Evolutionary conservation across 2,329 filamentous ascomycete species (phyloP), one percentile per base, ranked within the genome.

Genomic region (Fusarium subglutinans): DNA sequence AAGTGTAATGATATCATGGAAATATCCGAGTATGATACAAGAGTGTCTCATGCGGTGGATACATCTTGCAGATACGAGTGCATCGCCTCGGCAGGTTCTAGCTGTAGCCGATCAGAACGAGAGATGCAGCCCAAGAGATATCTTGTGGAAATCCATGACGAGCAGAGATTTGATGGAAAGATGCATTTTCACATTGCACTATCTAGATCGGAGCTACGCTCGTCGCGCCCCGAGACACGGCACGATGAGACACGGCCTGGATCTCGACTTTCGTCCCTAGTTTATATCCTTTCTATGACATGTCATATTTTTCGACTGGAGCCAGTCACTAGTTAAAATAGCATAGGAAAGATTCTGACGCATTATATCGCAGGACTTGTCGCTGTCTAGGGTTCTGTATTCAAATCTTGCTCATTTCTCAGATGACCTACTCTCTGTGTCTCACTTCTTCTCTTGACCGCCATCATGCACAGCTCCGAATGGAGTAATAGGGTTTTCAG

Each of bases 1-100:
- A 18, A 13, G 0, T n/a, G 5, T 13, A 5, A n/a, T 33, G 28
- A 33, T 28, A 33, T 14, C 22, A 50, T 33, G 3, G 7, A 4
- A 9, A 7, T 6, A 33, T n/a, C 2, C 11, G 3, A 1, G 0
- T 4, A 4, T 33, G 5, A 33, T 7, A 2, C 12, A 1, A n/a
- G 15, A 18, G 22, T n/a, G 47, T 24, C 22, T 33, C 15, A n/a
- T 17, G 28, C 10, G 14, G 28, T 11, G 13, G 6, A 7, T 17
- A 17, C 4, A 5, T 2, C 3, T 14, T 5, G 26, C 14, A 15
- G 14, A 50, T 24, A 14, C 22, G 15, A 18, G 28, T n/a, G 1
- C 4, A 0, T 24, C 3, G 0, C 22, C 7, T 13, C 28, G 28
- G 8, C 8, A 22, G 14, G 17, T 30, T 22, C 26, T 28, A 13